phyloP scores from a whole-genome alignment of 345 rosid species.

The Bruguiera parviflora region DNA sequence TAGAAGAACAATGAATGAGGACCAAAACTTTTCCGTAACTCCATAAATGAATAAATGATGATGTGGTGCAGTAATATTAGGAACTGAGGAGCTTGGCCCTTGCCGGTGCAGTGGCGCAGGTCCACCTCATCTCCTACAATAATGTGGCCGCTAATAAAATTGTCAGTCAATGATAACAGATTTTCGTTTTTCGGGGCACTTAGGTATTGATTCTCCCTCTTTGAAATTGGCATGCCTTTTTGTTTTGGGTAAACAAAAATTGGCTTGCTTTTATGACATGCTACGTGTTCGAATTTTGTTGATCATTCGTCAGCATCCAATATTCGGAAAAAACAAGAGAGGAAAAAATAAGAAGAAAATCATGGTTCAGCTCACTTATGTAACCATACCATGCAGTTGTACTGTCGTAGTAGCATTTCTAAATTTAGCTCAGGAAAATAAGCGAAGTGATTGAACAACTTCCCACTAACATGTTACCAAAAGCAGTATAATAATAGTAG shows the following conservation, averaged over 20 bases:
- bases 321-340: not conserved
- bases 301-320: not conserved
- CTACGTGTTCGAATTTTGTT: not conserved
- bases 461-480: not conserved
- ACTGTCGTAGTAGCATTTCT: not conserved
- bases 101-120: not conserved
- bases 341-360: not conserved
- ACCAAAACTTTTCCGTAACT: conserved; percentile 2
- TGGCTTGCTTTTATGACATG: too few species aligned
- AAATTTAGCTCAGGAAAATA: not conserved
- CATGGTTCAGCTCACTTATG: not conserved
- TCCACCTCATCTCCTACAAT: conserved; percentile 7
- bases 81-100: not conserved
- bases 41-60: conserved; percentile 11
- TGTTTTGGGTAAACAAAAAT: too few species aligned
- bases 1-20: conserved; percentile 23
- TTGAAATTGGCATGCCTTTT: too few species aligned
- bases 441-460: not conserved
- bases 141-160: conserved; percentile 1
- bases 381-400: not conserved
- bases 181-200: not conserved
- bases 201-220: too few species aligned
- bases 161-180: not conserved
- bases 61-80: conserved; percentile 1
- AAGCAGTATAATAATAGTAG: conserved; percentile 6